phyloP scores from a whole-genome alignment of 345 rosid species.

The Adansonia digitata region DNA sequence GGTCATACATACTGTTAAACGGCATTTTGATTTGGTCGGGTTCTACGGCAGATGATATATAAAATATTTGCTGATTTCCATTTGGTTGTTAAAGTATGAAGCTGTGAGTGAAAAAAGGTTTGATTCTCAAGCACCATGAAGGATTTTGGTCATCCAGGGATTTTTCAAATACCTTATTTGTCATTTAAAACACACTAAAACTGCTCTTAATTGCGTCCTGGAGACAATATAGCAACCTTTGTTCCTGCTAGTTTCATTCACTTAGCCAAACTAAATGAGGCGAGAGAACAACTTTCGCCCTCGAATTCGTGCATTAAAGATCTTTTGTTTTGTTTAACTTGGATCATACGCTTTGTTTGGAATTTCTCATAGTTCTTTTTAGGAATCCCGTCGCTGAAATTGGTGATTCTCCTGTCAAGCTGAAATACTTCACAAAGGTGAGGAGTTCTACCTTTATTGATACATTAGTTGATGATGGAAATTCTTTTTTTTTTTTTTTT shows the following conservation, averaged over 20 bases:
- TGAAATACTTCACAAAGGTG: constrained; percentile 69
- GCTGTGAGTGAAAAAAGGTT: neutral
- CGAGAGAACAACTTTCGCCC: neutral
- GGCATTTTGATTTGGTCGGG: neutral
- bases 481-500: too few species aligned
- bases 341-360: constrained; percentile 6
- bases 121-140: neutral
- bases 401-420: constrained; percentile 54
- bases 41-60: neutral
- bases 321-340: neutral
- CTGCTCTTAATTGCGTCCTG: neutral
- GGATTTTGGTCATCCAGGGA: neutral
- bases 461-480: neutral
- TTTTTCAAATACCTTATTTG: neutral
- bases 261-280: neutral
- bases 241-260: neutral
- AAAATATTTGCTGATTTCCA: neutral
- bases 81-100: neutral
- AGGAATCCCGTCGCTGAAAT: constrained; percentile 71
- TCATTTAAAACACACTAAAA: neutral
- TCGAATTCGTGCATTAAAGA: neutral
- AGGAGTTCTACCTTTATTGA: constrained; percentile 8
- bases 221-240: neutral
- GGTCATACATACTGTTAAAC: neutral
- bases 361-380: constrained; percentile 58